Percentiles rank a stretch among this genome's conserved stretches.
phyloP scores from a whole-genome alignment of 768 basidiomycete genomes.

The Naganishia kalamii region DNA sequence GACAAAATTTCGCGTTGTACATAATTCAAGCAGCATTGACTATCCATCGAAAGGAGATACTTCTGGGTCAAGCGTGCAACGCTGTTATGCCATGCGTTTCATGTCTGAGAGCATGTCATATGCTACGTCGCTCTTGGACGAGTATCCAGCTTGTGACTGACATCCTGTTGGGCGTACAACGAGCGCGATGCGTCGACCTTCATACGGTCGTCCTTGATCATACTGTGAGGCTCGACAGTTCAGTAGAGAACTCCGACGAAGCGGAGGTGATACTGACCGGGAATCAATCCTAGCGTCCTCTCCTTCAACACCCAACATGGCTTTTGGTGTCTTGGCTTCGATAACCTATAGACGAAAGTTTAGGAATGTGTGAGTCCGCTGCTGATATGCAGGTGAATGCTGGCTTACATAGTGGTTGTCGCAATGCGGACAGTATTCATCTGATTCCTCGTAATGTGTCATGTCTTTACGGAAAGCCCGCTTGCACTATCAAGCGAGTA shows the following conservation, averaged over 20 bases:
- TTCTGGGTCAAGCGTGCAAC: no score
- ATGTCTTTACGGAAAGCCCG: slow-evolving; percentile 97
- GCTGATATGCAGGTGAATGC: slow-evolving; percentile 37
- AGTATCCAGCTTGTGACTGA: slow-evolving; percentile 36
- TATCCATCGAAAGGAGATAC: no score
- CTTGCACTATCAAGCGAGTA: slow-evolving; percentile 41
- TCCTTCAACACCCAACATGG: slow-evolving; percentile 77
- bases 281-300: slow-evolving; percentile 84
- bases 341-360: slow-evolving; percentile 58
- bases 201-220: slow-evolving; percentile 81
- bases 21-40: no score
- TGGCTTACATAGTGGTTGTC: slow-evolving; percentile 85
- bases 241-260: background rate
- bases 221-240: slow-evolving; percentile 50
- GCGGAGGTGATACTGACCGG: slow-evolving; percentile 54
- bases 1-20: background rate
- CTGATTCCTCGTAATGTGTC: slow-evolving; percentile 83
- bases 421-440: slow-evolving; percentile 96
- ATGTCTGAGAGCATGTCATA: no score
- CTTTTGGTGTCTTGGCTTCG: slow-evolving; percentile 83
- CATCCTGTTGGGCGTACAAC: slow-evolving; percentile 35
- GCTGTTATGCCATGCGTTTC: no score
- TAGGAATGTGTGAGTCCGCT: background rate
- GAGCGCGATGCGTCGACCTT: slow-evolving; percentile 50
- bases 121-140: background rate